Conservation (phyloP, 2,329 filamentous ascomycete species). For the Cordyceps javanica region DNA sequence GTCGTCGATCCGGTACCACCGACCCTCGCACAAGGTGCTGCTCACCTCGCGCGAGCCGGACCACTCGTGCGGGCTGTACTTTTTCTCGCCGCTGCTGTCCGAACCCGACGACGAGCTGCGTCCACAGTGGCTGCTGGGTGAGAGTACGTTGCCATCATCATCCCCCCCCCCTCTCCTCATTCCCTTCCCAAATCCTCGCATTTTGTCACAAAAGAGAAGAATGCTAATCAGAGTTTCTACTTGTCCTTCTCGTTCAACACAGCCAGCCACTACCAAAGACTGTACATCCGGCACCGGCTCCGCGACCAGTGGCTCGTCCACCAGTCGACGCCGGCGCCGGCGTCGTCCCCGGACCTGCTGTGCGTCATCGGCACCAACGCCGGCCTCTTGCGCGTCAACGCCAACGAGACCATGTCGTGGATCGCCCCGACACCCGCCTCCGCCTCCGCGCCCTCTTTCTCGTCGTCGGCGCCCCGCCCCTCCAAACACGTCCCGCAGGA, state of each 20-base stretch:
- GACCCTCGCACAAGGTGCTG: constrained; percentile 34
- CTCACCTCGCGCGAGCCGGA: constrained; percentile 34
- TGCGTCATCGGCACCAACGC: constrained; percentile 43
- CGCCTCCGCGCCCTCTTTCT: constrained; percentile 18
- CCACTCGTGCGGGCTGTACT: constrained; percentile 27
- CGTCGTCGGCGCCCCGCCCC: constrained; percentile 1
- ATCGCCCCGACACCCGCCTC: constrained; percentile 21
- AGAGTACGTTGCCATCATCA: constrained; percentile 23
- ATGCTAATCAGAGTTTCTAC: too few species aligned
- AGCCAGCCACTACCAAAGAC: constrained; percentile 29
- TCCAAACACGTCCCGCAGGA: constrained; percentile 24
- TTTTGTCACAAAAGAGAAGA: neutral
- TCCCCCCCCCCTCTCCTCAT: neutral
- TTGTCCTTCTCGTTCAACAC: neutral
- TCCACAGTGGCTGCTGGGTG: constrained; percentile 34
- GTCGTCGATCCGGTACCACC: constrained; percentile 43
- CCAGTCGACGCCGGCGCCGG: constrained; percentile 36
- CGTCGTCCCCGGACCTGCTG: constrained; percentile 28
- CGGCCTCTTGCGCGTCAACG: constrained; percentile 37
- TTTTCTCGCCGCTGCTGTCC: constrained; percentile 32
- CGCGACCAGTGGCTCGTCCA: constrained; percentile 30
- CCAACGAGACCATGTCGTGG: constrained; percentile 28
- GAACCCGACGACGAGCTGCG: constrained; percentile 20
- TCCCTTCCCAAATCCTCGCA: too few species aligned
- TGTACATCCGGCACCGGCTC: constrained; percentile 23